phyloP scores from a whole-genome alignment of 768 basidiomycete genomes.

The Psilocybe subaeruginosa region DNA sequence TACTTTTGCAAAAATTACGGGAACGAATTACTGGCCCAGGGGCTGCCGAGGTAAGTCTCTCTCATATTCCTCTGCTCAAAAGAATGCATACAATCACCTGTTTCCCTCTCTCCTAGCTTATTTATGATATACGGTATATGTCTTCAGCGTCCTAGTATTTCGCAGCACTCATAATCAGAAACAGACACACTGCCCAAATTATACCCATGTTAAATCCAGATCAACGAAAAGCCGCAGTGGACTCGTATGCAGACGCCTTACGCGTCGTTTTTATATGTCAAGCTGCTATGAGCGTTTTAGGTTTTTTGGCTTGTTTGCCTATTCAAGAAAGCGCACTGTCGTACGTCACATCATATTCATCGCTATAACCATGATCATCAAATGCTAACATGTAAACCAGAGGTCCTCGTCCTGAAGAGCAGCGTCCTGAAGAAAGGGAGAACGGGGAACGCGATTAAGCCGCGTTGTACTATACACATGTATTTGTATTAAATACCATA shows the following conservation, averaged over 20 bases:
- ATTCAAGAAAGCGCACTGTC: conserved; percentile 77
- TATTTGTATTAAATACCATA: conserved; percentile 28
- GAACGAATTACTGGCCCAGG: conserved; percentile 77
- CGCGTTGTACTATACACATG: conserved; percentile 28
- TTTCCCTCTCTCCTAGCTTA: conserved; percentile 49
- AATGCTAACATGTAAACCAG: conserved; percentile 32
- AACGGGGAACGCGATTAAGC: conserved; percentile 25
- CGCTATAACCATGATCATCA: background rate
- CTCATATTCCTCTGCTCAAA: background rate
- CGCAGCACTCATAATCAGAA: background rate
- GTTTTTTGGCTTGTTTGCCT: conserved; percentile 69
- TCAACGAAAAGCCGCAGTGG: conserved; percentile 62
- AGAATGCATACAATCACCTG: background rate
- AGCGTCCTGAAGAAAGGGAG: conserved; percentile 50
- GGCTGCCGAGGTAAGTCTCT: conserved; percentile 63
- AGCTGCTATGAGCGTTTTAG: conserved; percentile 63
- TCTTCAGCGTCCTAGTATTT: background rate
- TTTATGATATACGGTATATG: conserved; percentile 57
- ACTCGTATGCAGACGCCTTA: conserved; percentile 80
- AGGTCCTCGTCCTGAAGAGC: conserved; percentile 62
- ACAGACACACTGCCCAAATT: conserved; percentile 70
- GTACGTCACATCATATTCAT: conserved; percentile 32
- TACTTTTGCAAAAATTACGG: conserved; percentile 72
- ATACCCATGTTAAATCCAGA: conserved; percentile 67
- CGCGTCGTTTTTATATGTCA: conserved; percentile 85